phyloP scores from a whole-genome alignment of 2,329 filamentous ascomycete genomes.

The Colletotrichum sojae region DNA sequence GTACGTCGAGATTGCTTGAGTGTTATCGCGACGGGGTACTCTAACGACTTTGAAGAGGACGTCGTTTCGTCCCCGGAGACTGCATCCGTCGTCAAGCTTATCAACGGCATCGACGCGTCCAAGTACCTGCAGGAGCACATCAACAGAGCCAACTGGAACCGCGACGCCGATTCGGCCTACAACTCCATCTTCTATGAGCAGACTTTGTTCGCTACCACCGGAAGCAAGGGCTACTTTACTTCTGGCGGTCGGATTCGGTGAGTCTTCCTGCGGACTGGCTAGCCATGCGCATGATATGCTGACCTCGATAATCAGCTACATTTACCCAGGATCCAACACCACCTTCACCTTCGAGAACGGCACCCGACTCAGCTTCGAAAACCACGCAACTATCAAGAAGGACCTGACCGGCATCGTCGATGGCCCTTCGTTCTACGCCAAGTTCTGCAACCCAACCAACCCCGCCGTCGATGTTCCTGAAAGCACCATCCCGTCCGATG shows the following conservation, averaged over 20 bases:
- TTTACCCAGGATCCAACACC: slow-evolving; percentile 51
- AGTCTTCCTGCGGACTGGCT: background rate
- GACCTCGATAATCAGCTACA: slow-evolving; percentile 10
- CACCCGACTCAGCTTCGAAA: slow-evolving; percentile 48
- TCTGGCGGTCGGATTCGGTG: slow-evolving; percentile 47
- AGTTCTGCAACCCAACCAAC: slow-evolving; percentile 49
- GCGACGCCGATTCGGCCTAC: slow-evolving; percentile 51
- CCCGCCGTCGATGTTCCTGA: slow-evolving; percentile 9
- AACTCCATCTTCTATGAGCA: slow-evolving; percentile 55
- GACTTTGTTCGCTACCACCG: slow-evolving; percentile 42
- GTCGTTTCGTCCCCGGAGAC: slow-evolving; percentile 48
- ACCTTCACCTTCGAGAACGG: slow-evolving; percentile 56
- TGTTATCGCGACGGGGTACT: background rate
- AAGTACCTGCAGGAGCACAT: slow-evolving; percentile 44
- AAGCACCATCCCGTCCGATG: slow-evolving; percentile 14
- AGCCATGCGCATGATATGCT: background rate
- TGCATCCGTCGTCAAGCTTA: slow-evolving; percentile 45
- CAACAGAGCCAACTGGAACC: slow-evolving; percentile 42
- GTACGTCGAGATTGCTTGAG: background rate
- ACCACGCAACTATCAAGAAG: slow-evolving; percentile 48
- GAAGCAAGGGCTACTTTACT: slow-evolving; percentile 49
- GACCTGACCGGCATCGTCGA: slow-evolving; percentile 49
- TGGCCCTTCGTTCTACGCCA: slow-evolving; percentile 51
- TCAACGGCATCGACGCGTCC: slow-evolving; percentile 46
- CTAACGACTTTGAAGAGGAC: slow-evolving; percentile 42